Percentiles rank a stretch among this genome's conserved stretches.
Conservation (phyloP, 352 stramenopile genomes). For the Pythium brassicae region DNA sequence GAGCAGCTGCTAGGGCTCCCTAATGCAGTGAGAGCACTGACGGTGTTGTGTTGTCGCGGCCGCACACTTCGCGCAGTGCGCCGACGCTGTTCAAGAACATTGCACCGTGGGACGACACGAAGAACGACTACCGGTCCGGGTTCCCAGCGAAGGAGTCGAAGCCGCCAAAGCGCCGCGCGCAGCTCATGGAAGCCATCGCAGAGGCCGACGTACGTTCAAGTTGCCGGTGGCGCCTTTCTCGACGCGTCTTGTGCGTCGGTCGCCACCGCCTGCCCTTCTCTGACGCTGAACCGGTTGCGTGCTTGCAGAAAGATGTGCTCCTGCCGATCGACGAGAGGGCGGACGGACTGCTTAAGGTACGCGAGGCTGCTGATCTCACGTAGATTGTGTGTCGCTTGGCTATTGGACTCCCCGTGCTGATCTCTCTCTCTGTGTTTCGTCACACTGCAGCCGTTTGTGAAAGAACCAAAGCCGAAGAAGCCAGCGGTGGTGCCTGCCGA, state of each 20-base stretch:
- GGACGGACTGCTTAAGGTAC: conserved; percentile 47
- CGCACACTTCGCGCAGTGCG: no score
- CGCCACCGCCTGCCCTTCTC: no score
- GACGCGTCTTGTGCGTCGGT: no score
- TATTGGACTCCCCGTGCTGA: no score
- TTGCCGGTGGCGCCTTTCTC: not conserved
- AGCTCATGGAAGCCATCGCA: conserved; percentile 67
- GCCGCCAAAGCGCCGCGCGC: conserved; percentile 58
- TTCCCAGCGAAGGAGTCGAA: conserved; percentile 67
- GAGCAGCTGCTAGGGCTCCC: no score
- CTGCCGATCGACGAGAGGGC: conserved; percentile 50
- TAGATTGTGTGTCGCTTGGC: not conserved
- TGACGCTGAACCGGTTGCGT: not conserved
- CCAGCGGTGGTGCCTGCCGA: conserved; percentile 7
- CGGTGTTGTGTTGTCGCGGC: not conserved
- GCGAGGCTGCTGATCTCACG: no score
- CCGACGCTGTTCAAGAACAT: conserved; percentile 60
- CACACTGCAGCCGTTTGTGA: conserved; percentile 6
- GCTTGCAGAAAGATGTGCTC: conserved; percentile 48
- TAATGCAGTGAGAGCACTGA: no score
- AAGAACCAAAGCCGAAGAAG: conserved; percentile 16
- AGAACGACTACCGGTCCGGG: conserved; percentile 58
- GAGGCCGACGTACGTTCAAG: conserved; percentile 47
- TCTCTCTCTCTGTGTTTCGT: not conserved
- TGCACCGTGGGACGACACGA: conserved; percentile 67